Percentiles rank a stretch among this genome's conserved stretches.
phyloP scores from a whole-genome alignment of 2,329 filamentous ascomycete genomes.

The Cadophora luteo-olivacea region DNA sequence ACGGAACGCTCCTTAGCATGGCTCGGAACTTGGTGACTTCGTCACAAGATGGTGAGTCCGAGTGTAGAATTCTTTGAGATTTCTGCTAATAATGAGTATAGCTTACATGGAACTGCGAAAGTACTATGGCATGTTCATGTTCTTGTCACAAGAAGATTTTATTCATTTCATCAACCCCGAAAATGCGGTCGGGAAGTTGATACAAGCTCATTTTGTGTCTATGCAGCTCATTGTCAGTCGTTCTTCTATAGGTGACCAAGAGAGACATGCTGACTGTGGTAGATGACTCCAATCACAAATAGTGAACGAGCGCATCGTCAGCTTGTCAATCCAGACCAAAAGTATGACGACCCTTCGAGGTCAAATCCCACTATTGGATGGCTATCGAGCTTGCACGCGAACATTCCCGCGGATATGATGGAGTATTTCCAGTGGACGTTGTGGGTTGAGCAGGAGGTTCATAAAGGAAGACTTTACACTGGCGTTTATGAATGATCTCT shows the following conservation, averaged over 20 bases:
- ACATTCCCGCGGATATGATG: conserved; percentile 30
- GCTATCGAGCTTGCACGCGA: conserved; percentile 32
- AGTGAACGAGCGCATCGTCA: conserved; percentile 21
- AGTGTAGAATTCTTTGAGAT: background rate
- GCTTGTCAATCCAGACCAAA: background rate
- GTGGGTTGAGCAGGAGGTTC: conserved; percentile 34
- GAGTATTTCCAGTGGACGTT: conserved; percentile 39
- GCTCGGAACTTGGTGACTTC: conserved; percentile 43
- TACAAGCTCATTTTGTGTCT: conserved; percentile 40
- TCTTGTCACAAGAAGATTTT: conserved; percentile 32
- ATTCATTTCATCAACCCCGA: conserved; percentile 31
- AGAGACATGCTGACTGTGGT: background rate
- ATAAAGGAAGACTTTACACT: conserved; percentile 28
- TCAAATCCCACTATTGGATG: conserved; percentile 24
- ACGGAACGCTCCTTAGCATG: conserved; percentile 53
- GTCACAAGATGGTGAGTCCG: conserved; percentile 35
- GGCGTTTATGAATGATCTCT: conserved; percentile 21
- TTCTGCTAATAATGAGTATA: conserved; percentile 20
- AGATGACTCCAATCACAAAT: conserved; percentile 38
- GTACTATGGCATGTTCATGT: conserved; percentile 37
- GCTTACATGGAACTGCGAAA: conserved; percentile 35
- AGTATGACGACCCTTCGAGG: conserved; percentile 12
- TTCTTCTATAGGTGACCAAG: too few relatives aligned
- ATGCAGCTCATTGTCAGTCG: conserved; percentile 32
- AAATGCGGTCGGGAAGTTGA: conserved; percentile 33